Conservation (phyloP, 768 basidiomycete genomes). For the Boletus tomentosulus region DNA sequence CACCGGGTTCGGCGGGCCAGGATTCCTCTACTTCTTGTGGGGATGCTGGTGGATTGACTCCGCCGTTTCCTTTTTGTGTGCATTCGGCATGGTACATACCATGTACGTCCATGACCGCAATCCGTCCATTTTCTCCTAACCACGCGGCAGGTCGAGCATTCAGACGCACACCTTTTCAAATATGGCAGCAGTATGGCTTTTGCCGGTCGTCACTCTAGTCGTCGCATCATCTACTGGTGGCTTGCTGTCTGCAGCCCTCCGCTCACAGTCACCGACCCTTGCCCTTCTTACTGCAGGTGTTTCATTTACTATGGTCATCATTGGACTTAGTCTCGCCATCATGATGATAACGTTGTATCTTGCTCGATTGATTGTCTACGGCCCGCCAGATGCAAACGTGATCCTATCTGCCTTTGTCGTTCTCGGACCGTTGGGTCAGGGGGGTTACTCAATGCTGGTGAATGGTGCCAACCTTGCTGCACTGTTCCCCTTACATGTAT, state of each 20-base stretch:
- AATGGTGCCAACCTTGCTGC: slow-evolving; percentile 37
- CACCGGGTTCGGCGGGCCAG: slow-evolving; percentile 33
- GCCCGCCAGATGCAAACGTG: slow-evolving; percentile 37
- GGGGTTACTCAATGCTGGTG: slow-evolving; percentile 42
- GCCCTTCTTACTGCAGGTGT: slow-evolving; percentile 42
- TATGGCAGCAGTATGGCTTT: slow-evolving; percentile 45
- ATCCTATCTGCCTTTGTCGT: slow-evolving; percentile 45
- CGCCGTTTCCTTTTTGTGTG: slow-evolving; percentile 37
- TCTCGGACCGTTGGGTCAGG: slow-evolving; percentile 53
- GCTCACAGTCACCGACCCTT: slow-evolving; percentile 31
- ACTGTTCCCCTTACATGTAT: slow-evolving; percentile 31
- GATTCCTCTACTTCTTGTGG: slow-evolving; percentile 41
- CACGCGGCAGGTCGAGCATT: slow-evolving; percentile 36
- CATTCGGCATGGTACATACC: slow-evolving; percentile 46
- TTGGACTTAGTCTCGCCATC: slow-evolving; percentile 33
- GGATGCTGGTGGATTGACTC: slow-evolving; percentile 52
- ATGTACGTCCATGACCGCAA: slow-evolving; percentile 32
- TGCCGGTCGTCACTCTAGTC: slow-evolving; percentile 49
- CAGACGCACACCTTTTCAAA: slow-evolving; percentile 40
- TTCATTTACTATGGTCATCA: slow-evolving; percentile 41
- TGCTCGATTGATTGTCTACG: slow-evolving; percentile 39
- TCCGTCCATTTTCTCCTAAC: neutral
- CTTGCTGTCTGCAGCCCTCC: slow-evolving; percentile 39
- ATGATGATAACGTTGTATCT: slow-evolving; percentile 14
- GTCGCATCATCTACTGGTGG: slow-evolving; percentile 52